Evolutionary conservation across 305 asterid species (phyloP).

Genomic region (Ilex paraguariensis): DNA sequence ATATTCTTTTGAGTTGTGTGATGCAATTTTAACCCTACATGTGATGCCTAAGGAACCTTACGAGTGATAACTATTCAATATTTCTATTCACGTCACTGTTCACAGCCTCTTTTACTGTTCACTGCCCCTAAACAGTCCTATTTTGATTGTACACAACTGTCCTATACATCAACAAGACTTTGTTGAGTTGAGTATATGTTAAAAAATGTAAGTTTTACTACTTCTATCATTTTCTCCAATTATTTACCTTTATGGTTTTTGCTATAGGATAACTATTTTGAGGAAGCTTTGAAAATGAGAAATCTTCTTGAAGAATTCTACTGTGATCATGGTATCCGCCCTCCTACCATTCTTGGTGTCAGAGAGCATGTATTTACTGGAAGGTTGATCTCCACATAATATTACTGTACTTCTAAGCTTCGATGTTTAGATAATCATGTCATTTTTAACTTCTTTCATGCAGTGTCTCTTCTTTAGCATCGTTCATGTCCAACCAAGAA

Average conservation of each 20-base stretch:
- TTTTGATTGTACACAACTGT: no score
- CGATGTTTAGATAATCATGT: slow-evolving; percentile 9
- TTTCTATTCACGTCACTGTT: no score
- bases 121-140: no score
- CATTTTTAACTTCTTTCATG: slow-evolving; percentile 28
- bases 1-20: no score
- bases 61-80: no score
- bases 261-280: slow-evolving; percentile 85
- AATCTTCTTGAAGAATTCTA: slow-evolving; percentile 91
- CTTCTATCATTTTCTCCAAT: slow-evolving; percentile 7
- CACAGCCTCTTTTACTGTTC: no score
- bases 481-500: slow-evolving; percentile 96
- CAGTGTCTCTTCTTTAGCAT: slow-evolving; percentile 97
- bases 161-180: no score
- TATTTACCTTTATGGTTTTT: slow-evolving; percentile 3
- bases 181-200: no score
- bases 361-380: slow-evolving; percentile 98
- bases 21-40: no score
- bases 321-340: slow-evolving; percentile 77
- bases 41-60: no score
- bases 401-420: background rate
- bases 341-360: slow-evolving; percentile 93
- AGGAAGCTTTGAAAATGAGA: slow-evolving; percentile 97
- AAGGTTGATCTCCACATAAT: slow-evolving; percentile 48
- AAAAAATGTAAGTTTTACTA: background rate